Percentiles rank a stretch among this genome's conserved stretches.
Evolutionary conservation across 768 basidiomycete genomes (phyloP).

Genomic region (Leccinum boreale): DNA sequence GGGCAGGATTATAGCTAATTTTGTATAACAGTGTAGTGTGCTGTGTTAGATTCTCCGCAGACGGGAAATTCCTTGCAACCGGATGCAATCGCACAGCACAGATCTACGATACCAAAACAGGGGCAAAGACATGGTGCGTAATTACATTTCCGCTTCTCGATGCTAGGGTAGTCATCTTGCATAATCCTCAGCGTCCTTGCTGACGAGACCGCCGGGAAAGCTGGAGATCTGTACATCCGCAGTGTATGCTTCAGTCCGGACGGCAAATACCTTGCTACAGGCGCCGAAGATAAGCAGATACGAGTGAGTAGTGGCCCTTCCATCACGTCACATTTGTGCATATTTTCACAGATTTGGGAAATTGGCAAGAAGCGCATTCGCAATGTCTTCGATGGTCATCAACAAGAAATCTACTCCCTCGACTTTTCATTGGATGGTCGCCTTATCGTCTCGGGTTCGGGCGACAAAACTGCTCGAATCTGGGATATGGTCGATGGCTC

Average conservation of each 20-base stretch:
- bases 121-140: constrained; percentile 75
- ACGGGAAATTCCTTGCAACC: constrained; percentile 90
- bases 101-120: constrained; percentile 90
- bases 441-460: constrained; percentile 86
- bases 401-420: constrained; percentile 91
- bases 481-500: constrained; percentile 54
- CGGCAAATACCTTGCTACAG: constrained; percentile 68
- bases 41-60: constrained; percentile 91
- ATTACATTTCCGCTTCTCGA: neutral
- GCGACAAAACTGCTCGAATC: constrained; percentile 67
- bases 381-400: constrained; percentile 82
- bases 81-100: constrained; percentile 96
- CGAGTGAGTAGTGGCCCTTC: constrained; percentile 49
- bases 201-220: constrained; percentile 70
- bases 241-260: constrained; percentile 80
- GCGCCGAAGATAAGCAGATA: constrained; percentile 91
- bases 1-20: constrained; percentile 7
- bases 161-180: constrained; percentile 8
- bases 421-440: constrained; percentile 87
- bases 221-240: constrained; percentile 85
- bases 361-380: constrained; percentile 77
- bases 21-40: constrained; percentile 61
- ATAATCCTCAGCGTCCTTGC: constrained; percentile 55
- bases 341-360: constrained; percentile 78
- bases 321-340: constrained; percentile 2